Evolutionary conservation across 202 grass and related monocot species (phyloP).

Genomic region (Hordeum pubiflorum): DNA sequence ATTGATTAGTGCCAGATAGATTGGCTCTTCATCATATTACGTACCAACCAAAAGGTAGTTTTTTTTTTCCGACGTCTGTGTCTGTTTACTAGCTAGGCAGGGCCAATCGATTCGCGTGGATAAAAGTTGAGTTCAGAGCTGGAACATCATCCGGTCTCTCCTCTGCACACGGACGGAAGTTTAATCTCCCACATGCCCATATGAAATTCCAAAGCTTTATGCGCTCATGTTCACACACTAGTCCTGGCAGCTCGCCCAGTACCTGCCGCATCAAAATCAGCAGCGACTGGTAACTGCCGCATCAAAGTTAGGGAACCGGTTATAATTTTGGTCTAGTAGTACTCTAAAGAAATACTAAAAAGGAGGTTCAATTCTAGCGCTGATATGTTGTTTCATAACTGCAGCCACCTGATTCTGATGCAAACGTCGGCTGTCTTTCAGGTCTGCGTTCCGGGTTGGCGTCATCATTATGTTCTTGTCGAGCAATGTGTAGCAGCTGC

Average conservation of each 20-base stretch:
- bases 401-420: not conserved
- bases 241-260: not conserved
- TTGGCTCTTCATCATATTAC: not conserved
- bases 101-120: not conserved
- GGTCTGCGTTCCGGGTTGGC: not conserved
- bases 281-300: too few species aligned
- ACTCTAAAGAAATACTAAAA: too few species aligned
- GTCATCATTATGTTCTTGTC: conserved; percentile 28
- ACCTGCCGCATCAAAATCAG: not conserved
- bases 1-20: not conserved
- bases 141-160: not conserved
- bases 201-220: not conserved
- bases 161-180: not conserved
- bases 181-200: not conserved
- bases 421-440: not conserved
- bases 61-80: too few species aligned
- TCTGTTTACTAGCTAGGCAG: not conserved
- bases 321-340: too few species aligned
- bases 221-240: not conserved
- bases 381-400: not conserved
- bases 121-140: not conserved
- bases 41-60: too few species aligned
- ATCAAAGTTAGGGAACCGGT: too few species aligned
- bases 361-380: not conserved
- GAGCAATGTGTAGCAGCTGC: conserved; percentile 38